Evolutionary conservation across 306 rosid genomes (phyloP).

Genomic region (Vigna nakashimae): DNA sequence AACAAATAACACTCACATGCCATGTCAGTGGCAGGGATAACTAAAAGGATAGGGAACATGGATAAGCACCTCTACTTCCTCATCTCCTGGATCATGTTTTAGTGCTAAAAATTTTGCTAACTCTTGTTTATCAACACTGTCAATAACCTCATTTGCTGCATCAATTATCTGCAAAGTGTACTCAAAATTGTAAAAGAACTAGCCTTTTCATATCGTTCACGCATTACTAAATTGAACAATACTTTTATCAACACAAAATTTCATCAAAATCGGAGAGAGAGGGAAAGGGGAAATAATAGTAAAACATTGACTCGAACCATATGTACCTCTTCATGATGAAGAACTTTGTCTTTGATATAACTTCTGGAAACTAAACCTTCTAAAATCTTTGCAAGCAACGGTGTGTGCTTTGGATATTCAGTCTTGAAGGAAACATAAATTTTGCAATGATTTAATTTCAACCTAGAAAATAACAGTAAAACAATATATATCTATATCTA

Average conservation of each 20-base stretch:
- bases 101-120: constrained; percentile 63
- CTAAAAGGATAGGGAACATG: constrained; percentile 30
- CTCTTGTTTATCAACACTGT: constrained; percentile 85
- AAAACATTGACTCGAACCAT: constrained; percentile 24
- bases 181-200: constrained; percentile 5
- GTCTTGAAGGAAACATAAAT: constrained; percentile 63
- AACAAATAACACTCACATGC: constrained; percentile 25
- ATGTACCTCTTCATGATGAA: constrained; percentile 70
- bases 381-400: constrained; percentile 81
- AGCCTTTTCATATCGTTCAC: constrained; percentile 9
- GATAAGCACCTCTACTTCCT: constrained; percentile 76
- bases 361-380: constrained; percentile 75
- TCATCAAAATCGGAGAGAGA: constrained; percentile 3
- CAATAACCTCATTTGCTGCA: constrained; percentile 81
- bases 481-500: too few species aligned
- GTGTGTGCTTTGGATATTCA: constrained; percentile 87
- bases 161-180: constrained; percentile 67
- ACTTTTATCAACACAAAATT: constrained; percentile 6
- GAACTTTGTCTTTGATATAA: constrained; percentile 60
- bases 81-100: constrained; percentile 81
- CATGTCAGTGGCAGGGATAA: constrained; percentile 6
- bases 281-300: constrained; percentile 5
- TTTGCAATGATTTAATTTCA: constrained; percentile 29
- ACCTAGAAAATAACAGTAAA: constrained; percentile 9
- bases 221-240: neutral